phyloP scores from a whole-genome alignment of 2,329 filamentous ascomycete genomes.

The Pseudodiploospora longispora region DNA sequence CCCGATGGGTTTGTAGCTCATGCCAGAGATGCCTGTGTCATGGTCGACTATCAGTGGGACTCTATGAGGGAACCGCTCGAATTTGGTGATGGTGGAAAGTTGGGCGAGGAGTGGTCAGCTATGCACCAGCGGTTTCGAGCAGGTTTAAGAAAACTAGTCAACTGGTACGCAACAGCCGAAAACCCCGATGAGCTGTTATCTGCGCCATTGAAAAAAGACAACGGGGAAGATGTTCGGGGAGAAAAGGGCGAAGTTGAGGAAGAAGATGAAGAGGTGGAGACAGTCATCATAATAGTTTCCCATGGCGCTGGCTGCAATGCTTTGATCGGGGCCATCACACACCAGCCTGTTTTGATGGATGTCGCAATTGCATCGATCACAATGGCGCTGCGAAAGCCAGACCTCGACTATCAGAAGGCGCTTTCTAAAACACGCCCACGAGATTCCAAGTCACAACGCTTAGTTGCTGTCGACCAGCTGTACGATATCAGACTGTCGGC shows the following conservation, averaged over 20 bases:
- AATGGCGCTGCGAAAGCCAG: conserved; percentile 63
- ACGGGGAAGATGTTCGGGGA: conserved; percentile 18
- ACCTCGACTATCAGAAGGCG: conserved; percentile 29
- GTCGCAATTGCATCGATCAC: conserved; percentile 86
- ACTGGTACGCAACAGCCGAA: conserved; percentile 65
- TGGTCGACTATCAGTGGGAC: conserved; percentile 94
- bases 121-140: conserved; percentile 89
- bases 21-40: conserved; percentile 75
- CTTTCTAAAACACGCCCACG: conserved; percentile 19
- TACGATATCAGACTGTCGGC: conserved; percentile 72
- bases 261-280: conserved; percentile 59
- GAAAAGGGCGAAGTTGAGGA: conserved; percentile 15
- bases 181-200: conserved; percentile 44
- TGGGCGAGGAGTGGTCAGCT: conserved; percentile 88
- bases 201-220: conserved; percentile 20
- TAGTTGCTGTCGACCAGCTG: conserved; percentile 46
- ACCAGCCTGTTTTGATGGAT: conserved; percentile 84
- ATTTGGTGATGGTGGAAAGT: conserved; percentile 82
- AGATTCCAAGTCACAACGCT: conserved; percentile 15
- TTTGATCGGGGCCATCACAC: conserved; percentile 82
- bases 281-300: conserved; percentile 80
- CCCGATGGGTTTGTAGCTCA: conserved; percentile 84
- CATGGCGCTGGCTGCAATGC: conserved; percentile 97
- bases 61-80: conserved; percentile 69
- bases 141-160: conserved; percentile 69